Evolutionary conservation across 2,329 filamentous ascomycete genomes (phyloP).

Genomic region (Cladorrhinum sp.): DNA sequence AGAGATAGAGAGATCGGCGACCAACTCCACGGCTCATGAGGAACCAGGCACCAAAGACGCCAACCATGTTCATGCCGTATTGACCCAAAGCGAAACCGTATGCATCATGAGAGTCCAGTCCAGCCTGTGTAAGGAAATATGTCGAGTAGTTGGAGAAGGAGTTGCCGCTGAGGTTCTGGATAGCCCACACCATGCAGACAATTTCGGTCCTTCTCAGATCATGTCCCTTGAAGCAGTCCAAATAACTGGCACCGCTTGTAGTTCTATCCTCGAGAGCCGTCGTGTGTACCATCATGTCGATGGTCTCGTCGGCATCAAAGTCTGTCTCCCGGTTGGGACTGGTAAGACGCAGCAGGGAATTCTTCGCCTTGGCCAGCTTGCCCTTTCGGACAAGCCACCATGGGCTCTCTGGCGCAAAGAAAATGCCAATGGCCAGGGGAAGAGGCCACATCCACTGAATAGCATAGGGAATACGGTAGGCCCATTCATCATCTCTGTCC

Average conservation of each 20-base stretch:
- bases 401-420: conserved; percentile 66
- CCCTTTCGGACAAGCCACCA: conserved; percentile 75
- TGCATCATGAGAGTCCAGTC: conserved; percentile 48
- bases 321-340: conserved; percentile 61
- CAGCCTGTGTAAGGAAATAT: conserved; percentile 60
- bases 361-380: conserved; percentile 63
- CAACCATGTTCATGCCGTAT: conserved; percentile 72
- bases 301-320: conserved; percentile 78
- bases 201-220: conserved; percentile 77
- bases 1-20: conserved; percentile 72
- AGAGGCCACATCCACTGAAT: conserved; percentile 78
- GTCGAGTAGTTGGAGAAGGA: conserved; percentile 65
- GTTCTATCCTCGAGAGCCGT: conserved; percentile 76
- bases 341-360: conserved; percentile 62
- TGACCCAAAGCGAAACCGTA: conserved; percentile 63
- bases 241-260: conserved; percentile 69
- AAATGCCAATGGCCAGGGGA: conserved; percentile 63
- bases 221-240: conserved; percentile 79
- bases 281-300: conserved; percentile 91
- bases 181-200: conserved; percentile 62
- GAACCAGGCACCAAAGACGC: conserved; percentile 78
- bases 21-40: conserved; percentile 74
- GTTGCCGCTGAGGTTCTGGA: conserved; percentile 62
- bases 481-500: conserved; percentile 60
- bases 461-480: conserved; percentile 65